Base-by-base conservation (phyloP, 2,329 filamentous ascomycete species). In the Helminthosporium solani region DNA sequence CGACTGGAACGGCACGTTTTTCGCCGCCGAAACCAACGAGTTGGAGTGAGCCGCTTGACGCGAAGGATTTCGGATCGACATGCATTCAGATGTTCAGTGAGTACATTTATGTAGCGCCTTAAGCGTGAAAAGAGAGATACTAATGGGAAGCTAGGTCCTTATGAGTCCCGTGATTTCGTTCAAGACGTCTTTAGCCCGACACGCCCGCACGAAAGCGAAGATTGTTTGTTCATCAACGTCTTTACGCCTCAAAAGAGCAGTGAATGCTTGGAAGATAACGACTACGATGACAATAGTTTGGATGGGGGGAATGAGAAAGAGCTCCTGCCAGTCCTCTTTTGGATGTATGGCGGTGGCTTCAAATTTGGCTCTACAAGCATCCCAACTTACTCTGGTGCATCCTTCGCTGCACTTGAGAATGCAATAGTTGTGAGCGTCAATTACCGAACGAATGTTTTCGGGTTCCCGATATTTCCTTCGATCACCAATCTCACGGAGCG, bases 211-310 rank as follows among this genome's bases (percentile, higher is more conserved):
- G 60, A 64, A 34, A 60, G 52, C 19, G 70, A 73, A 31, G 68
- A 73, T 42, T 74, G 70, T 46, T 44, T 73, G 15, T 64, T 69
- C n/a, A 55, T 72, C 2, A 70, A 74, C 40, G 62, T 72, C 1
- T 63, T 58, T 16, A 62, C 56, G 3, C 68, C 61, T 12, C 35
- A n/a, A 7, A 46, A 37, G 38, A 12, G 31, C 8, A 16, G 12
- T 1, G 25, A 16, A 1, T 25, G 23, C 23, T 25, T 9, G 9
- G 23, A 25, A 5, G 23, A 25, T 25, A 18, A 18, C 18, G 18
- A 18, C 18, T 7, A 35, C 19, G 14, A 15, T 16, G 19, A 36
- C 7, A 20, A 40, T 12, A 16, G 35, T 25, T 23, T 14, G 15
- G 19, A 36, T 28, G 31, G n/a, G n/a, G n/a, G 33, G 27, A 25